Evolutionary conservation across 2,329 filamentous ascomycete genomes (phyloP).

Genomic region (Pseudogymnoascus sp.): DNA sequence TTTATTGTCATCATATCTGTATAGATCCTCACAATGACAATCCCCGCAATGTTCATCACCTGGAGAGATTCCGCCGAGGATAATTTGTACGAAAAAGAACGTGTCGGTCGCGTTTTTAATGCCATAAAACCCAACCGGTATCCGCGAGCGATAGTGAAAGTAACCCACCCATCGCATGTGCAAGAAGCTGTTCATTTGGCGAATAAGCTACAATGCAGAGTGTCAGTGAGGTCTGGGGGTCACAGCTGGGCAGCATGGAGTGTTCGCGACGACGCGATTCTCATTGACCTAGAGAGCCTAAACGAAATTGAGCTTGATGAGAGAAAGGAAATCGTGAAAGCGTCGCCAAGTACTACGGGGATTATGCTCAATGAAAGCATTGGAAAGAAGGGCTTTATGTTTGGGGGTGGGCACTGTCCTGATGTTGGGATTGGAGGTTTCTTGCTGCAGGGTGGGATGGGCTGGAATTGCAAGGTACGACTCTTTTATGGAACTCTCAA

Average conservation of each 20-base stretch:
- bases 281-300: constrained; percentile 34
- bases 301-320: constrained; percentile 35
- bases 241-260: constrained; percentile 45
- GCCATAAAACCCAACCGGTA: constrained; percentile 33
- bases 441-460: constrained; percentile 50
- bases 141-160: constrained; percentile 36
- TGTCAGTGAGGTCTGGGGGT: constrained; percentile 43
- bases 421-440: constrained; percentile 52
- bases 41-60: constrained; percentile 2
- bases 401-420: constrained; percentile 48
- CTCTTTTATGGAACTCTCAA: not conserved
- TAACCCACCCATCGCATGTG: constrained; percentile 31
- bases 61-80: constrained; percentile 12
- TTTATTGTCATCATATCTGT: not conserved
- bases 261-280: constrained; percentile 39
- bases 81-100: constrained; percentile 30
- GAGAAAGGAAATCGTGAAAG: constrained; percentile 32
- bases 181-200: constrained; percentile 34
- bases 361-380: constrained; percentile 35
- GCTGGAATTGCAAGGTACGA: constrained; percentile 47
- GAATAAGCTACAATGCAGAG: constrained; percentile 27
- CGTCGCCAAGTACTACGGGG: constrained; percentile 43
- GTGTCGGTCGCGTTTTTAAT: constrained; percentile 40
- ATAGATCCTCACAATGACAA: not conserved
- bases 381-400: constrained; percentile 36